Percentiles rank a stretch among this genome's conserved stretches.
phyloP scores from a whole-genome alignment of 768 basidiomycete genomes.

The Leccinum arenicola region DNA sequence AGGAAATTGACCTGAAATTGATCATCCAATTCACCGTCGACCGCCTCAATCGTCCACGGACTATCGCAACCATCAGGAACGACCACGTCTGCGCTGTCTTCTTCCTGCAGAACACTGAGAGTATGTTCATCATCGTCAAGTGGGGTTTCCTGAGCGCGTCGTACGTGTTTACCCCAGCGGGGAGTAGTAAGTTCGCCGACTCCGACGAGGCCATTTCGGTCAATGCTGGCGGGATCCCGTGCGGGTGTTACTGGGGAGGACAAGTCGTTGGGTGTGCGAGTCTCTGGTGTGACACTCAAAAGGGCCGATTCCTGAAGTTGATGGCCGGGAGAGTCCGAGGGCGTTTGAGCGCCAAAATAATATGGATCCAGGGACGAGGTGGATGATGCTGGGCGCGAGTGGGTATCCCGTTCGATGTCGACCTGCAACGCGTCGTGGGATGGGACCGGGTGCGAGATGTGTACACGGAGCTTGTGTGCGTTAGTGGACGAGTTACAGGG shows the following conservation, averaged over 20 bases:
- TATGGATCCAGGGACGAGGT: slow-evolving; percentile 86
- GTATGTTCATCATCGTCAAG: slow-evolving; percentile 41
- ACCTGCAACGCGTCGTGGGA: slow-evolving; percentile 29
- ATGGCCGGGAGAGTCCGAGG: slow-evolving; percentile 62
- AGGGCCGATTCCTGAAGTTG: slow-evolving; percentile 36
- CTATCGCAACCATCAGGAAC: slow-evolving; percentile 67
- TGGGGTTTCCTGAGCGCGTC: slow-evolving; percentile 35
- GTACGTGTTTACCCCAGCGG: slow-evolving; percentile 70
- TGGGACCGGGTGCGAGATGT: slow-evolving; percentile 42
- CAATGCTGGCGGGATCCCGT: slow-evolving; percentile 74
- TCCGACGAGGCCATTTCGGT: slow-evolving; percentile 85
- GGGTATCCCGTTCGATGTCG: slow-evolving; percentile 43
- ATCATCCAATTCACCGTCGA: slow-evolving; percentile 77
- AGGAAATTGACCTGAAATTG: slow-evolving; percentile 52
- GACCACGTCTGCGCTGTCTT: slow-evolving; percentile 30
- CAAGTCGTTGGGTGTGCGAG: slow-evolving; percentile 47
- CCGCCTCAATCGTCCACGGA: slow-evolving; percentile 86
- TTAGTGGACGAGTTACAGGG: not conserved
- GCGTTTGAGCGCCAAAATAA: slow-evolving; percentile 74
- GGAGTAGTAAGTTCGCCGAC: slow-evolving; percentile 98
- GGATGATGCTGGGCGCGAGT: slow-evolving; percentile 68
- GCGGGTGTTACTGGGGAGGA: slow-evolving; percentile 70
- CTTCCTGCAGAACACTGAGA: slow-evolving; percentile 29
- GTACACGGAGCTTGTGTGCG: slow-evolving; percentile 43
- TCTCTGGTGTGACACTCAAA: slow-evolving; percentile 62